Evolutionary conservation across 1,284 basidiomycete genomes (phyloP).

Genomic region (Wallemia hederae): DNA sequence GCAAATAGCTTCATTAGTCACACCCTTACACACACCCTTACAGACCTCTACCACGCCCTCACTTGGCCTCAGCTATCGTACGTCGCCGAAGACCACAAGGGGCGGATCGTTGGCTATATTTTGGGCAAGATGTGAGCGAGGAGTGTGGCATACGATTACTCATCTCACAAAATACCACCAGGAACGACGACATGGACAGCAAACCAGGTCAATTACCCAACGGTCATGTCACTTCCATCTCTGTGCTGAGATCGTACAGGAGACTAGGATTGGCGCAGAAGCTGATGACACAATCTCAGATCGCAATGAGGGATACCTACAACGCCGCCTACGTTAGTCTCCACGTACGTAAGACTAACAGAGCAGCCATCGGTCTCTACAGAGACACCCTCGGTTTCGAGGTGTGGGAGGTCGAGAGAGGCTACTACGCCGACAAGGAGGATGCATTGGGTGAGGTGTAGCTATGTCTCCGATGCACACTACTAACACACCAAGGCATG

Average conservation of each 20-base stretch:
- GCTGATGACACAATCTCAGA: conserved; percentile 58
- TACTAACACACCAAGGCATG: conserved; percentile 79
- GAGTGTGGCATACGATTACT: background rate
- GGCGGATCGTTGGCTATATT: conserved; percentile 77
- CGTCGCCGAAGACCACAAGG: conserved; percentile 67
- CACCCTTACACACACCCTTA: background rate
- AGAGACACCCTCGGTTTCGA: conserved; percentile 54
- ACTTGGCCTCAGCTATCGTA: conserved; percentile 86
- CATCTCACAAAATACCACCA: conserved; percentile 13
- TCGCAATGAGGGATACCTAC: conserved; percentile 60
- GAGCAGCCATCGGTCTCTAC: conserved; percentile 53
- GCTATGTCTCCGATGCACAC: conserved; percentile 36
- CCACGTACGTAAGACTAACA: conserved; percentile 64
- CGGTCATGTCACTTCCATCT: conserved; percentile 74
- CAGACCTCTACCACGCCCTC: conserved; percentile 63
- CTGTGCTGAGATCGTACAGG: conserved; percentile 54
- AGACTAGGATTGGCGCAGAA: conserved; percentile 60
- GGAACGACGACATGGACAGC: conserved; percentile 37
- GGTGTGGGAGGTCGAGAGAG: conserved; percentile 40
- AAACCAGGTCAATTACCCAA: conserved; percentile 26
- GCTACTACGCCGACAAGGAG: conserved; percentile 35
- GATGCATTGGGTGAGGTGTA: background rate
- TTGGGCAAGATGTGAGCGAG: conserved; percentile 52
- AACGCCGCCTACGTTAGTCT: conserved; percentile 45
- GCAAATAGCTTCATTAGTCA: too few relatives aligned